These are phyloP conservation scores for Suillus tomentosus DNA, from an alignment of 768 basidiomycete genomes.

Conservation along the genomic window DNA sequence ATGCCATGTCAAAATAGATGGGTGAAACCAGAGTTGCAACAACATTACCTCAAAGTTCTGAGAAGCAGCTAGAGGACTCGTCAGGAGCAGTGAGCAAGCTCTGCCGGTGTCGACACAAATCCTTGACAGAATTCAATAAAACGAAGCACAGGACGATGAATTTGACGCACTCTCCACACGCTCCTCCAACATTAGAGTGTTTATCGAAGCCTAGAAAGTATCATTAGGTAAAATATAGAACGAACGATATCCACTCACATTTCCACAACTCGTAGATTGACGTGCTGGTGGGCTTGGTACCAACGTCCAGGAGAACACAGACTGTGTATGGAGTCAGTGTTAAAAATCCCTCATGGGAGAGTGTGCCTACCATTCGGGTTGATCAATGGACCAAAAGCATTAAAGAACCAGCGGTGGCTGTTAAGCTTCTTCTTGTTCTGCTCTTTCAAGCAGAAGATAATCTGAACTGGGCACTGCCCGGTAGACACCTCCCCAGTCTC, in stretches of 20 bases:
- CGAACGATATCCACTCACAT: slow-evolving; percentile 42
- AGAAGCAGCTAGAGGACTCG: slow-evolving; percentile 82
- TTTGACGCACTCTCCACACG: slow-evolving; percentile 82
- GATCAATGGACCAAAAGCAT: slow-evolving; percentile 87
- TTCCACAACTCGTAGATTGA: slow-evolving; percentile 98
- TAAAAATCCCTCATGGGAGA: not conserved
- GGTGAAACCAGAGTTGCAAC: not conserved
- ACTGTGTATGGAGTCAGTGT: slow-evolving; percentile 44
- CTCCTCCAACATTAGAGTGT: slow-evolving; percentile 85
- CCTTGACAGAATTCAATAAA: slow-evolving; percentile 35
- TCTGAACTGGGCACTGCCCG: slow-evolving; percentile 79
- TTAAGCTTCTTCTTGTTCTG: slow-evolving; percentile 98
- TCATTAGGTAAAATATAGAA: slow-evolving; percentile 10
- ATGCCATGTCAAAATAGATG: slow-evolving; percentile 11
- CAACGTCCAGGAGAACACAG: slow-evolving; percentile 91
- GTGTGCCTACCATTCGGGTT: slow-evolving; percentile 70
- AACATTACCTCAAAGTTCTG: slow-evolving; percentile 85
- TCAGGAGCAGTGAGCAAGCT: slow-evolving; percentile 69
- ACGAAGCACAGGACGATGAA: slow-evolving; percentile 2
- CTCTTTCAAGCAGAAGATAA: slow-evolving; percentile 91
- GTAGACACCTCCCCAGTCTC: slow-evolving; percentile 78
- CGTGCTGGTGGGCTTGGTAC: slow-evolving; percentile 92
- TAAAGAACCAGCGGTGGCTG: slow-evolving; percentile 97
- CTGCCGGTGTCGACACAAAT: slow-evolving; percentile 83
- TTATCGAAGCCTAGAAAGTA: slow-evolving; percentile 64